phyloP scores from a whole-genome alignment of 768 basidiomycete species.

The Lactarius psammicola region DNA sequence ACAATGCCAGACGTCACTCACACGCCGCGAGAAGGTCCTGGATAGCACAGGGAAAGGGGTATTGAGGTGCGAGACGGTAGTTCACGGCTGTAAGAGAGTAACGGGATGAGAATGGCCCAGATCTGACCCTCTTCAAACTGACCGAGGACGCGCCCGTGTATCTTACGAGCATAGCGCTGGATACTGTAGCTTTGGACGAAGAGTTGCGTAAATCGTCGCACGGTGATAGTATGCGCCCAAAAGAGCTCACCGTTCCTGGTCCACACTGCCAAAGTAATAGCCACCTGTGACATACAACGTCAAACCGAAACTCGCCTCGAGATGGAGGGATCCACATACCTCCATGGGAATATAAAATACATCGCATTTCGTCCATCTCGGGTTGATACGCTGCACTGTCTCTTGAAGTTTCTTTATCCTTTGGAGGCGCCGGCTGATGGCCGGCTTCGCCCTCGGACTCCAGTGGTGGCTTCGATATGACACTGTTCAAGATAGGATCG shows the following conservation, averaged over 20 bases:
- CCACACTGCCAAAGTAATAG: slow-evolving; percentile 82
- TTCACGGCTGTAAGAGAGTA: slow-evolving; percentile 54
- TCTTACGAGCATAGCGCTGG: slow-evolving; percentile 86
- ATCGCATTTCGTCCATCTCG: slow-evolving; percentile 81
- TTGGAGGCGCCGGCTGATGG: slow-evolving; percentile 28
- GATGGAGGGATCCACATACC: slow-evolving; percentile 43
- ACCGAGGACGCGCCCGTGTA: slow-evolving; percentile 87
- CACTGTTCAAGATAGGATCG: neutral
- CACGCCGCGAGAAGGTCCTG: slow-evolving; percentile 90
- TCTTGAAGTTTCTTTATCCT: slow-evolving; percentile 31
- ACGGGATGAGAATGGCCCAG: slow-evolving; percentile 16
- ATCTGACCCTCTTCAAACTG: slow-evolving; percentile 24
- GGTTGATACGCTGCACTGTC: slow-evolving; percentile 47
- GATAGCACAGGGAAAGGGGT: slow-evolving; percentile 91
- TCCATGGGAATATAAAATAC: slow-evolving; percentile 80
- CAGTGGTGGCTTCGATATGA: slow-evolving; percentile 4
- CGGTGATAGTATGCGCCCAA: neutral
- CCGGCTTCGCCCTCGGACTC: slow-evolving; percentile 21
- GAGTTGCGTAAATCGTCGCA: neutral
- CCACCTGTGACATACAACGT: slow-evolving; percentile 48
- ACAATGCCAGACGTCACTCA: slow-evolving; percentile 37
- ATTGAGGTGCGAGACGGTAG: slow-evolving; percentile 91
- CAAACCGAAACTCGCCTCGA: slow-evolving; percentile 22
- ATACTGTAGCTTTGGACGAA: slow-evolving; percentile 55
- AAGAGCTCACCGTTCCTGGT: slow-evolving; percentile 60